These are phyloP conservation scores for Leccinum imitatum DNA, from an alignment of 768 basidiomycete species.

Conservation along the genomic window DNA sequence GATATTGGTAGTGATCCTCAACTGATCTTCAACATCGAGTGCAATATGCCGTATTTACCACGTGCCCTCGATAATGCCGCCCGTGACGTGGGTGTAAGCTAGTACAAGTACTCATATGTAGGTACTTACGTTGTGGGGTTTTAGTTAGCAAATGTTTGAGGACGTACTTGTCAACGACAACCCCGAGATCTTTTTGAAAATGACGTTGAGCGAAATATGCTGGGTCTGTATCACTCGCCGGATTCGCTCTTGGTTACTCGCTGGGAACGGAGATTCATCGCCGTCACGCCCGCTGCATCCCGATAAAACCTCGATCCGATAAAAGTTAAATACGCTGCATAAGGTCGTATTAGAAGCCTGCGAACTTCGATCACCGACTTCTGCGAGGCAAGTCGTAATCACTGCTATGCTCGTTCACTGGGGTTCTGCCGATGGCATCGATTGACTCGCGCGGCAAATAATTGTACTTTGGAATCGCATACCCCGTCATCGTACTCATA, in stretches of 20 bases:
- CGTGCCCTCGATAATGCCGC: slow-evolving; percentile 1
- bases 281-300: slow-evolving; percentile 20
- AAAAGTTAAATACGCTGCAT: slow-evolving; percentile 9
- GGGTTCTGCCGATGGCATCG: slow-evolving; percentile 33
- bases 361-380: slow-evolving; percentile 15
- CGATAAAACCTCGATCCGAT: slow-evolving; percentile 25
- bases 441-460: slow-evolving; percentile 21
- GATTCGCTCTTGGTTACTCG: slow-evolving; percentile 28
- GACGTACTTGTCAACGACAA: not conserved
- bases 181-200: slow-evolving; percentile 1
- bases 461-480: slow-evolving; percentile 22
- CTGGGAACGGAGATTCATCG: slow-evolving; percentile 23
- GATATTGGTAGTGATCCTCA: slow-evolving; percentile 28
- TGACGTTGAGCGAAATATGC: slow-evolving; percentile 7
- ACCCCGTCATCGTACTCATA: slow-evolving; percentile 14
- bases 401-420: slow-evolving; percentile 7
- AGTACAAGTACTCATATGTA: not conserved
- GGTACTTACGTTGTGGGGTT: not conserved
- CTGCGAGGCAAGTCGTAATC: slow-evolving; percentile 17
- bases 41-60: slow-evolving; percentile 17
- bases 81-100: slow-evolving; percentile 1
- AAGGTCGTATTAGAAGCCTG: slow-evolving; percentile 21
- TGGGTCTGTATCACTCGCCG: slow-evolving; percentile 5
- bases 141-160: not conserved
- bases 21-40: slow-evolving; percentile 25